Evolutionary conservation across 108 stramenopile genomes (phyloP).

Genomic region (Fragilariopsis cylindrus): DNA sequence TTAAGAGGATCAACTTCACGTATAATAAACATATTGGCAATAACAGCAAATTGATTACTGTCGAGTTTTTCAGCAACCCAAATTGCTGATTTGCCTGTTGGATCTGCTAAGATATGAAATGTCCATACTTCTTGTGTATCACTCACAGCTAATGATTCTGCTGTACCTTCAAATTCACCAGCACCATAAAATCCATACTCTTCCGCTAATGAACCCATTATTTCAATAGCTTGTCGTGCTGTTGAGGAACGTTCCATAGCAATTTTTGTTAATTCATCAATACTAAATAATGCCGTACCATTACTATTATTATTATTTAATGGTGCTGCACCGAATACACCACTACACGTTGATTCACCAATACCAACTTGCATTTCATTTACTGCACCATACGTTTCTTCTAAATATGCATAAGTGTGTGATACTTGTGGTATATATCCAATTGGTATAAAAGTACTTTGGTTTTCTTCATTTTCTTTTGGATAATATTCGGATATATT

Average conservation of each 20-base stretch:
- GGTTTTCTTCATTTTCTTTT: slow-evolving; percentile 29
- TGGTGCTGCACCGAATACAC: slow-evolving; percentile 47
- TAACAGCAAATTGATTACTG: slow-evolving; percentile 61
- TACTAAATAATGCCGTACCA: slow-evolving; percentile 78
- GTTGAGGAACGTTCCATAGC: slow-evolving; percentile 77
- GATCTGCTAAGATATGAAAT: slow-evolving; percentile 83
- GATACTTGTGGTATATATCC: slow-evolving; percentile 69
- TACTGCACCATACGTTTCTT: slow-evolving; percentile 82
- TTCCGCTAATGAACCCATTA: slow-evolving; percentile 81
- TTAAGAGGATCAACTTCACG: slow-evolving; percentile 58
- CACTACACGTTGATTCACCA: slow-evolving; percentile 81
- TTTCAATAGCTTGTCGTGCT: slow-evolving; percentile 68
- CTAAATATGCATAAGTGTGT: slow-evolving; percentile 75
- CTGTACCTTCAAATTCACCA: slow-evolving; percentile 61
- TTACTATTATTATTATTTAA: slow-evolving; percentile 28
- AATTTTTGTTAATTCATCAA: slow-evolving; percentile 69
- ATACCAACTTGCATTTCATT: slow-evolving; percentile 81
- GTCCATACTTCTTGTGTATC: slow-evolving; percentile 79
- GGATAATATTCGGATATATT: slow-evolving; percentile 46
- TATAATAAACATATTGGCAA: slow-evolving; percentile 83
- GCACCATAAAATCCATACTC: slow-evolving; percentile 86
- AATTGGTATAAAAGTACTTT: slow-evolving; percentile 42
- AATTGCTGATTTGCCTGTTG: slow-evolving; percentile 70
- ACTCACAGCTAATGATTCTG: slow-evolving; percentile 68
- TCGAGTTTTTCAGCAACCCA: slow-evolving; percentile 88